Evolutionary conservation across 176 grass and related monocot species (phyloP), one percentile per base, ranked within the genome.

Genomic region (Phragmites australis): DNA sequence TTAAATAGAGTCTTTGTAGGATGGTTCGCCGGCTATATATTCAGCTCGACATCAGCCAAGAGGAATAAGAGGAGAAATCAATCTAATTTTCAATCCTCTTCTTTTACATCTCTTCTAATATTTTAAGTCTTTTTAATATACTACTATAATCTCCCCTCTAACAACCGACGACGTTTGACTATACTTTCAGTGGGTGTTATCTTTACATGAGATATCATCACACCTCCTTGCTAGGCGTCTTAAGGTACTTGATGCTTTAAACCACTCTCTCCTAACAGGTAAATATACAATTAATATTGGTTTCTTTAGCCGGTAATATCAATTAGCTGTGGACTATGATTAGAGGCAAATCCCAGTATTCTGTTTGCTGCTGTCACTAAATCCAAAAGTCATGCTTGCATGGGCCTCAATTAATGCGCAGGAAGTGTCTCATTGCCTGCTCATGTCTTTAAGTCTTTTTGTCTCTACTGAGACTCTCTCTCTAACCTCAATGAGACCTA

Each of bases 381-480:
- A 76, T 76, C 76, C 87, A 84, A 75, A 88, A 80, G 40, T 34
- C 76, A 84, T 84, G 76, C 82, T 84, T 84, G 70, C 44, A 44
- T 70, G 70, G 51, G 44, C 10, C 87, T 70, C 21, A 66, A n/a
- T n/a, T n/a, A n/a, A 49, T 60, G 63, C 3, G 50, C 80, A 78
- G 68, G 52, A 84, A 45, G 59, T 76, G 80, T 87, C 84, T 80
- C 68, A 73, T 75, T 70, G 86, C 86, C 73, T 87, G 75, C 51
- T 56, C 51, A 78, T 83, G 56, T 82, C 80, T 90, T 88, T 55
- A 88, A 77, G 83, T 29, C 78, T 55, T 7, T 70, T 84, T 93
- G 80, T 86, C 84, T 71, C 23, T 25, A 67, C 34, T 16, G 7
- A 50, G 58, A 2, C n/a, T n/a, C n/a, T n/a, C n/a, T n/a, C n/a